A percentile compares a stretch with the other conserved stretches of the same genome.
Evolutionary conservation across 768 basidiomycete species (phyloP).

Genomic region (Leccinum ochraceum): DNA sequence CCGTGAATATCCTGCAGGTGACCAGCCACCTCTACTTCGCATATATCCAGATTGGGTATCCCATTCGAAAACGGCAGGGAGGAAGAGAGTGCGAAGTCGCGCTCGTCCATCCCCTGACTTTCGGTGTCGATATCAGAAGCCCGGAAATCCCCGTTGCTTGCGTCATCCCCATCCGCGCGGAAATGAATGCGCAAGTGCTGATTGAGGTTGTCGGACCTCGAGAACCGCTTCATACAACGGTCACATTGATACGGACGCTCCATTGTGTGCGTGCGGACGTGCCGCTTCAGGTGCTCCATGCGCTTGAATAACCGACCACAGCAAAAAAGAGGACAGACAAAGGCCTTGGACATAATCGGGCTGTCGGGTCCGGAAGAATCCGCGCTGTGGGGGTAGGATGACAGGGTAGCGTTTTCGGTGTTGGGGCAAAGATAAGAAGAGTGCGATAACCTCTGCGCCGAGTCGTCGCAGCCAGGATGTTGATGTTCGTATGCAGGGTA

Average conservation of each 20-base stretch:
- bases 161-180: constrained; percentile 32
- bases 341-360: constrained; percentile 57
- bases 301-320: constrained; percentile 89
- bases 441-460: constrained; percentile 19
- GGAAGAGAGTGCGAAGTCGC: constrained; percentile 24
- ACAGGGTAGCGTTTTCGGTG: constrained; percentile 15
- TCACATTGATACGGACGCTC: constrained; percentile 81
- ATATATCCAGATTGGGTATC: constrained; percentile 52
- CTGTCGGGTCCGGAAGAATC: constrained; percentile 23
- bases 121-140: constrained; percentile 34
- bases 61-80: constrained; percentile 31
- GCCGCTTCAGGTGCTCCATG: constrained; percentile 88
- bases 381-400: constrained; percentile 23
- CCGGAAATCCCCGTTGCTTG: constrained; percentile 29
- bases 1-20: constrained; percentile 56
- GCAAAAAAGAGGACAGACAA: constrained; percentile 80
- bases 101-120: constrained; percentile 38
- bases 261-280: constrained; percentile 87
- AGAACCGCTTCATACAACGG: constrained; percentile 79
- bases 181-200: constrained; percentile 85
- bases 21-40: constrained; percentile 61
- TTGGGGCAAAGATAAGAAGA: constrained; percentile 17
- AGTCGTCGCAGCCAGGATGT: constrained; percentile 20
- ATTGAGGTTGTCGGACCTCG: constrained; percentile 83
- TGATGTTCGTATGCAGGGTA: constrained; percentile 22